These are phyloP conservation scores for Aspergillus aculeatus DNA, from an alignment of 2,329 filamentous ascomycete species.

Conservation along the genomic window DNA sequence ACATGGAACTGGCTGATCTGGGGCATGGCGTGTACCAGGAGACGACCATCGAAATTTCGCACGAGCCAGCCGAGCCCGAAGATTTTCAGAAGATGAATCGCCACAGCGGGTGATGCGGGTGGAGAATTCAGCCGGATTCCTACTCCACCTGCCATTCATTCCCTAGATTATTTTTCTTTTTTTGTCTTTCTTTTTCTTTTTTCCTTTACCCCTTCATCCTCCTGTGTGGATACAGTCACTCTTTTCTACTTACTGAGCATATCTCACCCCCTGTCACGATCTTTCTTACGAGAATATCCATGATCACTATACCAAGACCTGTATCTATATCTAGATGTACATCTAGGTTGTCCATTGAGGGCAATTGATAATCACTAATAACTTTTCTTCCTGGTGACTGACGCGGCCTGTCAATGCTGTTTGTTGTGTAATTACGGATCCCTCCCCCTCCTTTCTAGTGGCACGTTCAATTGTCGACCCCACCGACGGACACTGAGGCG, in stretches of 20 bases:
- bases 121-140: background rate
- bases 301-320: background rate
- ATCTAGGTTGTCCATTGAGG: background rate
- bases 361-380: background rate
- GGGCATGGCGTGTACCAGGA: conserved; percentile 41
- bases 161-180: background rate
- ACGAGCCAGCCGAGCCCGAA: conserved; percentile 30
- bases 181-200: background rate
- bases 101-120: conserved; percentile 7
- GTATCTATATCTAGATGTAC: background rate
- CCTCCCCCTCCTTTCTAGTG: background rate
- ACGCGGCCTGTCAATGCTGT: too few species aligned
- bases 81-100: conserved; percentile 11
- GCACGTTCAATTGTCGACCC: background rate
- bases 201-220: background rate
- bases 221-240: background rate
- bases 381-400: too few species aligned
- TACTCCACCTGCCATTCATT: background rate
- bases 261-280: background rate
- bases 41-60: conserved; percentile 44
- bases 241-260: background rate
- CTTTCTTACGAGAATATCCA: background rate
- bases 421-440: too few species aligned
- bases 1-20: conserved; percentile 33
- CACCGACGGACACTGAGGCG: background rate